These are phyloP conservation scores for Dendrobium catenatum DNA, from an alignment of 106 monocot species.

Conservation along the genomic window DNA sequence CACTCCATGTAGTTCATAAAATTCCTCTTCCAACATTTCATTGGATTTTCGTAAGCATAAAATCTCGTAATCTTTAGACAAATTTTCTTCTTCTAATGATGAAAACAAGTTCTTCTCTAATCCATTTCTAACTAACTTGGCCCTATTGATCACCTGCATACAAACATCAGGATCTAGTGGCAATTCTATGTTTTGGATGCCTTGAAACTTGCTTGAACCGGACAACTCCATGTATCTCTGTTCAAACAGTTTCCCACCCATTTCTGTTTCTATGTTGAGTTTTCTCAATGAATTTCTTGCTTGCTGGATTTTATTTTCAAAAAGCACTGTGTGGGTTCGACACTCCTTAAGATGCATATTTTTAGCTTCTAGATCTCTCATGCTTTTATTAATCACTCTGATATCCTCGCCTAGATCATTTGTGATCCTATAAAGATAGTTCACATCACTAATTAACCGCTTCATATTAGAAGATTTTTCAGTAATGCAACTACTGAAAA, in stretches of 20 bases:
- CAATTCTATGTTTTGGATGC: constrained; percentile 16
- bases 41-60: constrained; percentile 15
- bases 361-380: constrained; percentile 20
- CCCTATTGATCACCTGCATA: constrained; percentile 1
- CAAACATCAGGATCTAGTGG: constrained; percentile 10
- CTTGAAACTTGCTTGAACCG: constrained; percentile 4
- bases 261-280: constrained; percentile 6
- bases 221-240: constrained; percentile 12
- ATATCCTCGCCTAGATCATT: constrained; percentile 27
- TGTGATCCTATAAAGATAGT: constrained; percentile 10
- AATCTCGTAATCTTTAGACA: constrained; percentile 26
- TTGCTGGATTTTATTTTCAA: constrained; percentile 16
- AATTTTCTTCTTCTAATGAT: constrained; percentile 16
- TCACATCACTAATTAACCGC: constrained; percentile 19
- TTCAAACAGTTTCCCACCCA: constrained; percentile 6
- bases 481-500: constrained; percentile 27
- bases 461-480: constrained; percentile 32
- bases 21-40: constrained; percentile 10
- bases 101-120: constrained; percentile 18
- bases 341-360: constrained; percentile 26
- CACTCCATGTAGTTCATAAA: constrained; percentile 17
- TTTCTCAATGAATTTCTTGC: constrained; percentile 16
- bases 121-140: constrained; percentile 17
- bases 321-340: not conserved
- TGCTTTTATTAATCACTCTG: constrained; percentile 21